Percentiles rank a stretch among this genome's conserved stretches.
Conservation (phyloP, 345 rosid genomes). For the Brassica carinata region DNA sequence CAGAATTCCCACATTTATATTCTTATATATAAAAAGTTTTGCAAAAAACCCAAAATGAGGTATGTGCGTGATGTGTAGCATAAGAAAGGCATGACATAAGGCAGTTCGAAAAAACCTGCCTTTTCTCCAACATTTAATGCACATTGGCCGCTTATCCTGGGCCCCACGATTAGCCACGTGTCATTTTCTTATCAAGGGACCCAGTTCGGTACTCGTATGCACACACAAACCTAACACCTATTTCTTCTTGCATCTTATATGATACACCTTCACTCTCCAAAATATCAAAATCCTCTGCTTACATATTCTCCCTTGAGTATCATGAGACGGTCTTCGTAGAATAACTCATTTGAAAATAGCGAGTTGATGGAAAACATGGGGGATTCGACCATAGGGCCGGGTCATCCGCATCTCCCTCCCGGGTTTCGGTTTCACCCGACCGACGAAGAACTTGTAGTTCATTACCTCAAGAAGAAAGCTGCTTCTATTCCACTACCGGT, state of each 20-base stretch:
- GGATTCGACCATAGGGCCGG: constrained; percentile 31
- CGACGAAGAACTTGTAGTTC: constrained; percentile 69
- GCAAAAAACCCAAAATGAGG: constrained; percentile 30
- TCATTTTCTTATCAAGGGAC: constrained; percentile 26
- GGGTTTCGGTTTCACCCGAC: constrained; percentile 73
- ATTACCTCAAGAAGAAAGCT: constrained; percentile 68
- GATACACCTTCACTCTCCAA: constrained; percentile 27
- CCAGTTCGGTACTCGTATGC: constrained; percentile 40
- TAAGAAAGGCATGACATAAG: constrained; percentile 55
- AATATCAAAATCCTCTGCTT: background rate
- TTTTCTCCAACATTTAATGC: constrained; percentile 41
- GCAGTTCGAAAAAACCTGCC: constrained; percentile 50
- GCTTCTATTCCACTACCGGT: constrained; percentile 67
- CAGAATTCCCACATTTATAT: background rate
- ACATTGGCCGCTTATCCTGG: constrained; percentile 40
- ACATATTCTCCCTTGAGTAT: constrained; percentile 5
- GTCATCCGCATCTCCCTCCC: constrained; percentile 50
- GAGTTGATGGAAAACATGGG: constrained; percentile 37
- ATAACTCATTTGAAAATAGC: background rate
- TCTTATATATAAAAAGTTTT: background rate
- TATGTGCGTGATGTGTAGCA: constrained; percentile 44
- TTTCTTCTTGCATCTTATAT: constrained; percentile 41
- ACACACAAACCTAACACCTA: constrained; percentile 34
- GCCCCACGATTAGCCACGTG: constrained; percentile 47
- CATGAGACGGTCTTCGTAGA: constrained; percentile 8